phyloP scores from a whole-genome alignment of 805 yeast genomes.

The Sugiyamaella smithiae region DNA sequence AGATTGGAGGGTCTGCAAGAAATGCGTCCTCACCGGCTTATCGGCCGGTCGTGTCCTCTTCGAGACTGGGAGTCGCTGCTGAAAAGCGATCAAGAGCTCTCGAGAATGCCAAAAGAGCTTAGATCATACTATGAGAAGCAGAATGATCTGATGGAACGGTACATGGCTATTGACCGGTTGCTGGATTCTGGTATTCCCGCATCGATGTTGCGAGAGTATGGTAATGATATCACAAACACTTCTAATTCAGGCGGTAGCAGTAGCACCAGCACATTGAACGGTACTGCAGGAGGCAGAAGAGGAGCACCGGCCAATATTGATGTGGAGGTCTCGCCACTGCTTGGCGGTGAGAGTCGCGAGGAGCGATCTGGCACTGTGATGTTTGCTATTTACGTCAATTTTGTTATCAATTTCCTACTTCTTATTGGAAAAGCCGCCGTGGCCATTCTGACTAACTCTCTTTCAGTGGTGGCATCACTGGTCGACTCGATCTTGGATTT shows the following conservation, averaged over 20 bases:
- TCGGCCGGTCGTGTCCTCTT: constrained; percentile 44
- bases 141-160: constrained; percentile 57
- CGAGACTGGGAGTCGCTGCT: constrained; percentile 40
- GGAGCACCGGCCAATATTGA: constrained; percentile 61
- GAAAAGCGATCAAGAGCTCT: constrained; percentile 28
- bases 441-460: constrained; percentile 61
- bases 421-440: constrained; percentile 60
- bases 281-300: constrained; percentile 18
- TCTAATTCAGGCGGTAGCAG: not conserved
- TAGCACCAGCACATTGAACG: constrained; percentile 1
- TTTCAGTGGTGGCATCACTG: constrained; percentile 74
- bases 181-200: constrained; percentile 70
- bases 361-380: constrained; percentile 47
- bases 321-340: constrained; percentile 52
- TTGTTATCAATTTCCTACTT: constrained; percentile 53
- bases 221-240: constrained; percentile 33
- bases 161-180: constrained; percentile 57
- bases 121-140: constrained; percentile 53
- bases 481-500: constrained; percentile 75
- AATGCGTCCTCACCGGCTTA: constrained; percentile 47
- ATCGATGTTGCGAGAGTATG: constrained; percentile 61
- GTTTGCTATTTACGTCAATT: constrained; percentile 62
- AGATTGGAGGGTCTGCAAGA: constrained; percentile 37
- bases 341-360: constrained; percentile 44
- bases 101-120: constrained; percentile 30